Conservation (phyloP, 768 basidiomycete genomes). For the Xanthoconium purpureum region DNA sequence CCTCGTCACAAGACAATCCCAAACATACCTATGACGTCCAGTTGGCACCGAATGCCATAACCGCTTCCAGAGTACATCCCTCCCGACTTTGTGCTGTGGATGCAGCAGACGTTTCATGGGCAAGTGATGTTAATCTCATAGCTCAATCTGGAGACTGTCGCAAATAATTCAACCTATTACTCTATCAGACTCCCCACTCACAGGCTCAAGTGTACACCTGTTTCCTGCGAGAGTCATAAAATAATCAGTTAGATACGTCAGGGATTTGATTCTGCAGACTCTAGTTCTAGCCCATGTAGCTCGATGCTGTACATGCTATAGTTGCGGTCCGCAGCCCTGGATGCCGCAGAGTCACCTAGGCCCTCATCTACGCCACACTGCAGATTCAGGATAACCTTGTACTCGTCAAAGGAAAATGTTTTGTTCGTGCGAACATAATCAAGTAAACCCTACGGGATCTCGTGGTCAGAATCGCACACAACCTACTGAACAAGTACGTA, state of each 20-base stretch:
- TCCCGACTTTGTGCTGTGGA: constrained; percentile 24
- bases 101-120: constrained; percentile 37
- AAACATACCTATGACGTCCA: constrained; percentile 31
- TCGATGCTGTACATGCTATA: constrained; percentile 91
- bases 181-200: background rate
- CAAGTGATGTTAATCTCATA: constrained; percentile 13
- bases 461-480: background rate
- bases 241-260: constrained; percentile 20
- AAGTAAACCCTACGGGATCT: constrained; percentile 64
- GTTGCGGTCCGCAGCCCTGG: constrained; percentile 61
- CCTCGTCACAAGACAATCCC: background rate
- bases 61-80: constrained; percentile 12
- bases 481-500: constrained; percentile 32
- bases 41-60: constrained; percentile 31
- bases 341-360: constrained; percentile 46
- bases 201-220: background rate
- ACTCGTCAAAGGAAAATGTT: constrained; percentile 85
- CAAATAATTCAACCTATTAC: constrained; percentile 1
- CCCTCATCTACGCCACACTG: constrained; percentile 80
- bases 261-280: constrained; percentile 38
- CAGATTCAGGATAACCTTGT: constrained; percentile 84
- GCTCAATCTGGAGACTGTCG: background rate
- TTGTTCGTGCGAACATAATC: constrained; percentile 61
- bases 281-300: constrained; percentile 75
- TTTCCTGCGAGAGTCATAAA: constrained; percentile 4